Base-by-base conservation (phyloP, 2,329 filamentous ascomycete species). In the Calonectria henricotiae region DNA sequence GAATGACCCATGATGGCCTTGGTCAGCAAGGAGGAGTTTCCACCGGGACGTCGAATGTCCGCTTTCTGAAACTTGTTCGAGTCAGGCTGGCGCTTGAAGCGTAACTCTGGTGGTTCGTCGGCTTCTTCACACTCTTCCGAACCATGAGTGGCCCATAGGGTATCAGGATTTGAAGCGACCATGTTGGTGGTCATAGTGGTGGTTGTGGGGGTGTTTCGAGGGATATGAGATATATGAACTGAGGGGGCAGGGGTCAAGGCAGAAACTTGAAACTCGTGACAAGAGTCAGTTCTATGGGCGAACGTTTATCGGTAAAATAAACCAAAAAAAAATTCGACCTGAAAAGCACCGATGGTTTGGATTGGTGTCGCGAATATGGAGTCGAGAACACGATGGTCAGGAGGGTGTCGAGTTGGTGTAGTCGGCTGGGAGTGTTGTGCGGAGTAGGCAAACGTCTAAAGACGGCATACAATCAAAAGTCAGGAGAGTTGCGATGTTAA, bases 71-170 rank as follows among this genome's bases (percentile, higher is more conserved):
- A 81, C 79, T 84, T 74, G 75, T 80, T 75, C 63, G 77, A 71
- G 71, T 77, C 54, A 74, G 76, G 60, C 71, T 75, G 66, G 49
- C 71, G 74, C 64, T 77, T 74, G 71, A 79, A 74, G 68, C 72
- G 76, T 69, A 81, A 78, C 83, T 98, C 95, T 77, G 95, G 95
- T 61, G 95, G 95, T 82, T 98, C 96, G 82, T 98, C 96, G 62
- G 91, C 88, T 78, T 98, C 96, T 74, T 93, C 84, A 75, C 91
- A 81, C 67, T 98, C 95, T 69, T 90, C 88, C 73, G 88, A 85
- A 20, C 82, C 75, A 54, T 78, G 78, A 27, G 82, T 81, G 41
- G 75, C 76, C 81, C 82, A 83, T 51, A 74, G 65, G 74, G 80
- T 63, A 73, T 76, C 74, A 73, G 77, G 73, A 76, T 78, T 65